Evolutionary conservation across 1,139 yeast genomes (phyloP), one percentile per base, ranked within the genome.

Genomic region (Williopsis jadinii): DNA sequence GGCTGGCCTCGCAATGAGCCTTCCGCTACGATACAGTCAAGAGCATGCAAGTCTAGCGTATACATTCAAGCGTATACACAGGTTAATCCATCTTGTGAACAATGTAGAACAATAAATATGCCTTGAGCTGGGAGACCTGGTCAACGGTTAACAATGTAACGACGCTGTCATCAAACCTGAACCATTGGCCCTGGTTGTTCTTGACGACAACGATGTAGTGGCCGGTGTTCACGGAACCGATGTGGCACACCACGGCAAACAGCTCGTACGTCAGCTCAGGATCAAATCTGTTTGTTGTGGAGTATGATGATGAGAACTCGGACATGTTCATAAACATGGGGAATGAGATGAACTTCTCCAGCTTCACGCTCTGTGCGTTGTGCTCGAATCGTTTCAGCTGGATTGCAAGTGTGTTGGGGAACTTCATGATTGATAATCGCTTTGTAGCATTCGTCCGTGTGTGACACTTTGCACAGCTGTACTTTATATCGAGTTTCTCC

Each of bases 211-310:
- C 84, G 13, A 90, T 75, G 59, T 92, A 92, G 62, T 92, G 98
- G 11, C 98, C 98, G 2, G 97, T 92, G 58, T 87, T 86, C 6
- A 90, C 94, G 26, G 92, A 80, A 1, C 98, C 98, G 36, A 80
- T 80, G 60, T 92, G 98, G 54, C 90, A 80, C 10, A 92, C 82
- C 33, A 88, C 77, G 1, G 94, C 95, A 63, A 81, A 86, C 36
- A 92, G 69, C 60, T 90, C 96, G 61, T 84, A 90, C 2, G 74
- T 62, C 32, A 77, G 63, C 35, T 54, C 49, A 5, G 63, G 61
- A 30, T 53, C 50, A 11, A 42, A 24, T 39, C 58, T 56, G 5
- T 59, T 60, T 1, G 43, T 36, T 0, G 41, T 34, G 10, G 48
- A 36, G 33, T 38, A 46, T 10, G 41, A 42, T 30, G 69, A 66